A percentile compares a stretch with the other conserved stretches of the same genome.
Conservation (phyloP, 2,329 filamentous ascomycete species). For the Ilyonectria robusta region DNA sequence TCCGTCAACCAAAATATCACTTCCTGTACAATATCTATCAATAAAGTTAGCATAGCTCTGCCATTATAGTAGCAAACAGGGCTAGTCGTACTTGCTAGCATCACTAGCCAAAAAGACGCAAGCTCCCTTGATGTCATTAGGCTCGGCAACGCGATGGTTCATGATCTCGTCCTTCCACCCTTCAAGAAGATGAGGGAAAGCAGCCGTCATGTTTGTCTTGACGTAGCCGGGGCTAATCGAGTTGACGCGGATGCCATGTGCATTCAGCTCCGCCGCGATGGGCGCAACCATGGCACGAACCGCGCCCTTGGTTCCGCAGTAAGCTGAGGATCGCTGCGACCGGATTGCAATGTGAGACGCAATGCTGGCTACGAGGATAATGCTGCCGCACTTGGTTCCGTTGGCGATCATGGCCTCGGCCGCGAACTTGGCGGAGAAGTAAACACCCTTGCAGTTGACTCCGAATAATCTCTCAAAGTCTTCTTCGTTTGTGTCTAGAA, state of each 20-base stretch:
- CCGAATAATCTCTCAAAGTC: constrained; percentile 75
- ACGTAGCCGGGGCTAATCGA: constrained; percentile 62
- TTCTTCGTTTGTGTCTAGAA: constrained; percentile 71
- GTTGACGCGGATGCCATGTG: constrained; percentile 62
- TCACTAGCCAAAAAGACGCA: constrained; percentile 64
- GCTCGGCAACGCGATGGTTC: constrained; percentile 61
- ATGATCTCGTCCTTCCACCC: constrained; percentile 65
- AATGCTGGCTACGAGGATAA: constrained; percentile 68
- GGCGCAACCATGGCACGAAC: constrained; percentile 46
- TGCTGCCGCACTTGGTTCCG: constrained; percentile 64
- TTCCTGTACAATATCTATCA: constrained; percentile 55
- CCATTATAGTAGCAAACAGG: no score
- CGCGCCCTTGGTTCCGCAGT: constrained; percentile 46
- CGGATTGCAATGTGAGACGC: constrained; percentile 66
- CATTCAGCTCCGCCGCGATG: constrained; percentile 45
- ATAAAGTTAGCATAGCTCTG: neutral
- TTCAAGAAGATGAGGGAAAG: constrained; percentile 62
- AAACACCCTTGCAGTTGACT: constrained; percentile 77
- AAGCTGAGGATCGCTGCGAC: constrained; percentile 59
- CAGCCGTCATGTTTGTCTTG: constrained; percentile 59
- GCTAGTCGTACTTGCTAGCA: constrained; percentile 58
- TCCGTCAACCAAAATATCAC: constrained; percentile 62
- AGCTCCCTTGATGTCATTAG: constrained; percentile 64
- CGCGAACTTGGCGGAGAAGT: constrained; percentile 67
- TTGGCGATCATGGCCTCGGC: constrained; percentile 66